Evolutionary conservation across 495 filamentous ascomycete species (phyloP).

Genomic region (Pseudevernia furfuracea): DNA sequence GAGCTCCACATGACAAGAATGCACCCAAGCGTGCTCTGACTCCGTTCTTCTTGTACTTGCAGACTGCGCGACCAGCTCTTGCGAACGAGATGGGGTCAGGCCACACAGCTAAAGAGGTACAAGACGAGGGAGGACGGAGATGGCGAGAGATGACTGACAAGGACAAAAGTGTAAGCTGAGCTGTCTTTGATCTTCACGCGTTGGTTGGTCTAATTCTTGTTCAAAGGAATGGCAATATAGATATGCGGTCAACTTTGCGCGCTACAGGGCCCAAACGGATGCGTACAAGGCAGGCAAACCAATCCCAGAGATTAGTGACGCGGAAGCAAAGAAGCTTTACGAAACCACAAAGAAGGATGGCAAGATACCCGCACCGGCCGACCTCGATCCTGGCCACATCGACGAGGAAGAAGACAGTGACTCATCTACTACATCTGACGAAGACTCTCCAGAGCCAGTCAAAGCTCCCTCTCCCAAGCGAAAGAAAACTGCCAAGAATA

Average conservation of each 20-base stretch:
- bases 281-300: conserved; percentile 56
- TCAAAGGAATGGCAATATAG: conserved; percentile 61
- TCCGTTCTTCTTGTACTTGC: conserved; percentile 89
- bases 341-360: conserved; percentile 46
- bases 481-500: conserved; percentile 41
- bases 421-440: conserved; percentile 28
- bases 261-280: conserved; percentile 63
- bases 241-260: conserved; percentile 66
- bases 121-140: conserved; percentile 72
- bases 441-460: conserved; percentile 45
- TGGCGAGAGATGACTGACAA: conserved; percentile 62
- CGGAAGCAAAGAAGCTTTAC: conserved; percentile 53
- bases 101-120: conserved; percentile 70
- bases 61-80: conserved; percentile 70
- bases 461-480: conserved; percentile 51
- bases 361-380: conserved; percentile 42
- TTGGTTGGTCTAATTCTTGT: conserved; percentile 6
- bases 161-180: conserved; percentile 61
- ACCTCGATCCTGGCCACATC: conserved; percentile 49
- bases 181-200: conserved; percentile 5
- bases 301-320: conserved; percentile 43
- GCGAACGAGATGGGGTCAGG: conserved; percentile 63
- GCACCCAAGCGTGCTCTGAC: conserved; percentile 90
- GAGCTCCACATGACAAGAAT: conserved; percentile 75
- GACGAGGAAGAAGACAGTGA: conserved; percentile 34